Percentiles rank a stretch among this genome's conserved stretches.
phyloP scores from a whole-genome alignment of 2,329 filamentous ascomycete genomes.

The Xylariaceae sp. region DNA sequence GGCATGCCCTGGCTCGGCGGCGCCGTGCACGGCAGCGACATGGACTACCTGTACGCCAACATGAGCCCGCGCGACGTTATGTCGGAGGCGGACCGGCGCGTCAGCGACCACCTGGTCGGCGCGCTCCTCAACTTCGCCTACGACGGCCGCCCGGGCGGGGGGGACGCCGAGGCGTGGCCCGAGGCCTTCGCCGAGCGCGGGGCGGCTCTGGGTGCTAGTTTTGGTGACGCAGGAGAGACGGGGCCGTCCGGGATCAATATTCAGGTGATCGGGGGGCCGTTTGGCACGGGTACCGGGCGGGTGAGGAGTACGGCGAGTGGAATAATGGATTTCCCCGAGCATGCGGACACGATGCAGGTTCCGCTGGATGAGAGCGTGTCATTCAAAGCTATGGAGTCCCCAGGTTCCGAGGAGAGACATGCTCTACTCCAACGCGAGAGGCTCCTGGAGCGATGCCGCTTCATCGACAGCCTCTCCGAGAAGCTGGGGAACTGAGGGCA shows the following conservation, averaged over 20 bases:
- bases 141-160: no score
- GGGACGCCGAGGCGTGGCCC: background rate
- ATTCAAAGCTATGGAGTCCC: background rate
- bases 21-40: slow-evolving; percentile 18
- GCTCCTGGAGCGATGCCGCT: background rate
- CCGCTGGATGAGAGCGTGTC: background rate
- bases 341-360: background rate
- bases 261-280: background rate
- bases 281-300: background rate
- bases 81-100: background rate
- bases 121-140: background rate
- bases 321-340: background rate
- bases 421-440: background rate
- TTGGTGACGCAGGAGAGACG: background rate
- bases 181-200: background rate
- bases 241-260: background rate
- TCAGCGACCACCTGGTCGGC: slow-evolving; percentile 1
- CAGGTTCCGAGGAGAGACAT: background rate
- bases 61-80: slow-evolving; percentile 6
- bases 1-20: slow-evolving; percentile 20
- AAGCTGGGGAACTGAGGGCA: slow-evolving; percentile 1
- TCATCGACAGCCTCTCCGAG: slow-evolving; percentile 3
- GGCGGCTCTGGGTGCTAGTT: no score
- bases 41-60: slow-evolving; percentile 15
- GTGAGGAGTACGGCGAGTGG: no score